Base-by-base conservation (phyloP, 495 filamentous ascomycete genomes). In the Aspergillus sclerotioniger region DNA sequence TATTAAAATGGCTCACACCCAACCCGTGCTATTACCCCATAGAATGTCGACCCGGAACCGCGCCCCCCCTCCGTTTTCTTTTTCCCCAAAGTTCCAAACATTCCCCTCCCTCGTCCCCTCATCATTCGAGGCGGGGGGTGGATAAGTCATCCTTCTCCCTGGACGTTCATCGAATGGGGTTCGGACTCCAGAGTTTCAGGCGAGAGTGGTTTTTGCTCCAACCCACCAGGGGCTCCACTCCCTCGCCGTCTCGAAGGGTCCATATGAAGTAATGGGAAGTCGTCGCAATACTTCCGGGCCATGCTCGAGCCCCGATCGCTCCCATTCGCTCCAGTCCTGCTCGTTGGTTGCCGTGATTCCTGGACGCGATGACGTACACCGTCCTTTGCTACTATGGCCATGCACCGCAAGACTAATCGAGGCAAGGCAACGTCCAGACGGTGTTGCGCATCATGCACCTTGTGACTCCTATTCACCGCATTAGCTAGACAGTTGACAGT, bases 1-100 rank as follows among this genome's bases (percentile, higher is more conserved):
- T 54, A 56, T 21, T 58, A 59, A 65, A 62, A 65, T 65, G 53
- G 54, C 63, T 62, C 63, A 65, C 9, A 15, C 41, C 35, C 43
- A 6, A 0, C 6, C 46, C 21, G 10, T 57, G 46, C 54, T 32
- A 61, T 56, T 61, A 64, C 52, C 62, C 58, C 62, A 64, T 61
- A 16, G 51, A 64, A 61, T 56, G 17, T 47, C 50, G 32, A 53
- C 15, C 33, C 32, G 25, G 41, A 45, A 35, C 17, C 21, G 43
- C 32, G 55, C 49, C 48, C 53, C 53, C 17, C 49, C 48, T 47
- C 53, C 17, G 48, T 31, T 19, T 57, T 44, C 41, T 31, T 20
- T 25, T 25, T 25, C 25, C 25, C 25, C 25, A 25, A 25, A 25
- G 25, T 25, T 25, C 25, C 25, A 25, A 25, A 25, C 25, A 25